Percentiles rank a stretch among this genome's conserved stretches.
phyloP scores from a whole-genome alignment of 768 basidiomycete genomes.

The Termitomyces sp. region DNA sequence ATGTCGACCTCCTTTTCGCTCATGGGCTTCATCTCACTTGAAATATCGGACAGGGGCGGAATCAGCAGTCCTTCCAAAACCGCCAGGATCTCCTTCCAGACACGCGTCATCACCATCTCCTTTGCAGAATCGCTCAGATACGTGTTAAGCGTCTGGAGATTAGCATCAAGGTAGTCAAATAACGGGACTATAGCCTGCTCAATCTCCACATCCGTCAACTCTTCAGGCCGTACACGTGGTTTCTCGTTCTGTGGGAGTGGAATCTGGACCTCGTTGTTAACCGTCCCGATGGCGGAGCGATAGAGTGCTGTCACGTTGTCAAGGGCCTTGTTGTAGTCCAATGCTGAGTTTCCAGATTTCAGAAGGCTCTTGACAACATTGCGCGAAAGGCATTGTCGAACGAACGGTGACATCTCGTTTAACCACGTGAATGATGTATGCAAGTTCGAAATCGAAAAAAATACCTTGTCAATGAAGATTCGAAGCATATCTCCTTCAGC shows the following conservation, averaged over 20 bases:
- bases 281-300: constrained; percentile 68
- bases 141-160: constrained; percentile 86
- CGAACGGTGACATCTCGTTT: constrained; percentile 85
- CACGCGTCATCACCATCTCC: constrained; percentile 85
- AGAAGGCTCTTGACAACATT: constrained; percentile 70
- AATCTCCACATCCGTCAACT: constrained; percentile 88
- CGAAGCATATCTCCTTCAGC: constrained; percentile 95
- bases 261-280: constrained; percentile 65
- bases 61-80: constrained; percentile 86
- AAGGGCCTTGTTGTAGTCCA: constrained; percentile 89
- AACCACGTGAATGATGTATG: neutral
- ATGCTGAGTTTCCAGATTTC: constrained; percentile 47
- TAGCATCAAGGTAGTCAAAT: constrained; percentile 95
- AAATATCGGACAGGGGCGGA: constrained; percentile 79
- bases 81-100: constrained; percentile 94
- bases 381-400: constrained; percentile 81
- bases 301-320: constrained; percentile 79
- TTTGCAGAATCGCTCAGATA: constrained; percentile 80
- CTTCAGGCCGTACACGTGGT: constrained; percentile 71
- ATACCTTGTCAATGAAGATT: constrained; percentile 94
- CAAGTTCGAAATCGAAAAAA: constrained; percentile 9
- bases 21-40: constrained; percentile 88
- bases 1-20: constrained; percentile 96
- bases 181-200: constrained; percentile 87
- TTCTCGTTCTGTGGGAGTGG: constrained; percentile 73